Evolutionary conservation across 1,284 basidiomycete species (phyloP), one percentile per base, ranked within the genome.

Genomic region (Moesziomyces parantarcticus): DNA sequence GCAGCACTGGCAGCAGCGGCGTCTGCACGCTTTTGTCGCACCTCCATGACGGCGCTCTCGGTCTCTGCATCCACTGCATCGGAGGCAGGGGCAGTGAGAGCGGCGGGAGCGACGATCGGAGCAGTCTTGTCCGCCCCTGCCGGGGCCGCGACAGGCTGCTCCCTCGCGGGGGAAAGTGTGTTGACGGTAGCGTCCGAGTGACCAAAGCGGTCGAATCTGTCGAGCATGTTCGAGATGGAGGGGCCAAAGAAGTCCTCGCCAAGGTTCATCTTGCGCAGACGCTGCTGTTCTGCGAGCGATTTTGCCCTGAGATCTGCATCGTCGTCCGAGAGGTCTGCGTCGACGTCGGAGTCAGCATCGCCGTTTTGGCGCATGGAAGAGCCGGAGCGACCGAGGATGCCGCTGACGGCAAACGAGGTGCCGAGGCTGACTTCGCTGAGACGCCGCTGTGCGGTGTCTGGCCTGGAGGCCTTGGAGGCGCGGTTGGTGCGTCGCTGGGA

Each of bases 161-260:
- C 39, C 6, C 46, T 21, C 13, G 70, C 65, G 9, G 52, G 50
- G n/a, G 47, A 48, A 18, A 67, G 45, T 29, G 54, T 68, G 48
- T 66, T 59, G 63, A 73, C 41, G 16, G 69, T 62, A 18, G 68
- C 36, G 43, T 67, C 68, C 23, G 69, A 70, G 29, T 67, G 62
- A 47, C 66, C 63, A 51, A 63, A 68, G n/a, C 54, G 65, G 25
- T 68, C 72, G 40, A 81, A 78, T 20, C 53, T 59, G 52, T 78
- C 78, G 25, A 81, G 58, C 23, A 81, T 55, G 29, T 51, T 55
- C 21, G 65, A 58, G 18, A 81, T 52, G 4, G 66, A 66, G 8
- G 68, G 76, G 4, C 79, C 79, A 26, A 81, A 81, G 64, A 81
- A 81, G 59, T 81, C 79, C 23, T 81, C 79, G 16, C 79, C 79